Evolutionary conservation across 1,139 yeast species (phyloP).

Genomic region (Taphrina communis): DNA sequence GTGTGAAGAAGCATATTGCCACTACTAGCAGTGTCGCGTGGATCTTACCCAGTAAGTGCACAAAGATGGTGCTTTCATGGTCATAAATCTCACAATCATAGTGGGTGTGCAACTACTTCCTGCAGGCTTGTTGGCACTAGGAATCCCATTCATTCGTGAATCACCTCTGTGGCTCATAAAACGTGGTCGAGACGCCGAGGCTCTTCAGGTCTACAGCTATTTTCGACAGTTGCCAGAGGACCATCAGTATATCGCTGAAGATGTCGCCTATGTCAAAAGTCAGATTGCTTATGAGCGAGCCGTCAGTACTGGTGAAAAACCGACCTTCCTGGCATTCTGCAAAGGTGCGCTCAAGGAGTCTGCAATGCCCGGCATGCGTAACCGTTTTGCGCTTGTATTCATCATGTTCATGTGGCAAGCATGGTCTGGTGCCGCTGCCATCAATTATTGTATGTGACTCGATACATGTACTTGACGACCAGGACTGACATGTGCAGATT

Average conservation of each 20-base stretch:
- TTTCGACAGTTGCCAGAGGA: not conserved
- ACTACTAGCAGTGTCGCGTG: not conserved
- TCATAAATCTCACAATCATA: not conserved
- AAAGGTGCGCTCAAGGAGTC: not conserved
- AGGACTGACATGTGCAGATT: not conserved
- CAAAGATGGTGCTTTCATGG: too few relatives aligned
- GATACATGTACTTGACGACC: not conserved
- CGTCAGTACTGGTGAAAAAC: not conserved
- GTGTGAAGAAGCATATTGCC: not conserved
- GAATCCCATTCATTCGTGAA: conserved; percentile 4
- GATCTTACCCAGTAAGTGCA: not conserved
- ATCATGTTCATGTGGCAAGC: conserved; percentile 11
- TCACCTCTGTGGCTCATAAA: conserved; percentile 5
- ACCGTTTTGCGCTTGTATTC: not conserved
- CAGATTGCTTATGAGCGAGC: conserved; percentile 7
- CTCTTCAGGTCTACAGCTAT: conserved; percentile 2
- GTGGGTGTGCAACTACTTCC: conserved; percentile 5
- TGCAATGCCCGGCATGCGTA: not conserved
- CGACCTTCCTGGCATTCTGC: not conserved
- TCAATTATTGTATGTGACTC: not conserved
- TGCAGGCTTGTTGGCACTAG: not conserved
- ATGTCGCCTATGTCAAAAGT: conserved; percentile 5
- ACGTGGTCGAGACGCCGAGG: conserved; percentile 7
- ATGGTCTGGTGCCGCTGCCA: conserved; percentile 10
- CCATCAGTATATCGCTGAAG: conserved; percentile 3